Percentiles rank a stretch among this genome's conserved stretches.
These are phyloP conservation scores for Phytophthora kernoviae DNA, from an alignment of 352 stramenopile genomes.

Conservation along the genomic window DNA sequence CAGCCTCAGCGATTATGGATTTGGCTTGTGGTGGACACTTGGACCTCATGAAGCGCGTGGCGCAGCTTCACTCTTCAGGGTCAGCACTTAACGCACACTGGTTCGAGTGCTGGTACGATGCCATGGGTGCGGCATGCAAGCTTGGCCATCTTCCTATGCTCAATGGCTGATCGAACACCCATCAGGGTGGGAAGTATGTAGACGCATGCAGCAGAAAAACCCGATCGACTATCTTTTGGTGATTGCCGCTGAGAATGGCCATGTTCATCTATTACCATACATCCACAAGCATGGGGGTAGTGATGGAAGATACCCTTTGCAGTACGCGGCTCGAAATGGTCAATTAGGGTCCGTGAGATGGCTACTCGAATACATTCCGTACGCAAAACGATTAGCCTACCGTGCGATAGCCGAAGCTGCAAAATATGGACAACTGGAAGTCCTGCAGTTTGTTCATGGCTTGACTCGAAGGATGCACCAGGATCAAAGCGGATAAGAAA, in stretches of 20 bases:
- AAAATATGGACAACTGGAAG: neutral
- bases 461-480: too few species aligned
- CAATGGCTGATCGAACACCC: slow-evolving; percentile 13
- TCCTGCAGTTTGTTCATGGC: too few species aligned
- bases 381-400: neutral
- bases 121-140: slow-evolving; percentile 1
- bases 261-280: too few species aligned
- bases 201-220: too few species aligned
- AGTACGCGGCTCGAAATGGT: neutral
- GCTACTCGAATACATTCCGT: neutral
- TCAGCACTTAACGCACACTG: neutral
- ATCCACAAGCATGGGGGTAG: too few species aligned
- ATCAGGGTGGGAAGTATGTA: neutral
- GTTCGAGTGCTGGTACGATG: slow-evolving; percentile 3
- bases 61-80: slow-evolving; percentile 1
- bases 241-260: too few species aligned
- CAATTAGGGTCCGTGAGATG: neutral
- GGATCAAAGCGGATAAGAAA: too few species aligned
- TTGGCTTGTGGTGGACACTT: slow-evolving; percentile 4
- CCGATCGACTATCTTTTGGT: too few species aligned
- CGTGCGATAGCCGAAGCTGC: neutral
- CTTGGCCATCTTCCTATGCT: neutral
- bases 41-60: slow-evolving; percentile 20
- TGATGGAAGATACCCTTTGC: neutral
- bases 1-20: slow-evolving; percentile 8